Evolutionary conservation across 192 early-diverging fungal species (phyloP).

Genomic region (Mortierella claussenii): DNA sequence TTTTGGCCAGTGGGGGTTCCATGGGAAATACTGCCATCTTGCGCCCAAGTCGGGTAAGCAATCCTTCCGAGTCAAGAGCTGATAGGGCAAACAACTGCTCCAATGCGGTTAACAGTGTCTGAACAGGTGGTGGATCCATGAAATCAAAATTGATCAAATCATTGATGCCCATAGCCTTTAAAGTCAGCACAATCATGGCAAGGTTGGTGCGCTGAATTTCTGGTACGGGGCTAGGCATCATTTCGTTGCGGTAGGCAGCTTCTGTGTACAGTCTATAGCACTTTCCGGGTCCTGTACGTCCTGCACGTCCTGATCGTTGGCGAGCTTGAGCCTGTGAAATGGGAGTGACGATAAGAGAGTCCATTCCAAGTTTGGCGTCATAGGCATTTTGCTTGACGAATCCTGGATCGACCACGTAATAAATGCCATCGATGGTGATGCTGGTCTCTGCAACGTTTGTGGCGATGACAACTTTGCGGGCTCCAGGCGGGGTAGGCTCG

Average conservation of each 20-base stretch:
- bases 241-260: conserved; percentile 92
- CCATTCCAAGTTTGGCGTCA: conserved; percentile 98
- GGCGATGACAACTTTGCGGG: conserved; percentile 93
- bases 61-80: conserved; percentile 90
- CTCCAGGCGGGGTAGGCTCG: conserved; percentile 83
- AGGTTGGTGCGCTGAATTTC: conserved; percentile 98
- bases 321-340: conserved; percentile 94
- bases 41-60: conserved; percentile 90
- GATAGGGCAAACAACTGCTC: conserved; percentile 96
- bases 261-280: conserved; percentile 96
- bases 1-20: conserved; percentile 94
- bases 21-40: conserved; percentile 97
- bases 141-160: conserved; percentile 96
- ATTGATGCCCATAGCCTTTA: conserved; percentile 96
- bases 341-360: conserved; percentile 89
- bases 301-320: conserved; percentile 97
- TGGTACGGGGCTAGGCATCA: conserved; percentile 94
- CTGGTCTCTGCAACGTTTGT: conserved; percentile 99
- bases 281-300: conserved; percentile 95
- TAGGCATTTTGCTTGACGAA: conserved; percentile 97
- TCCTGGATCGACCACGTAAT: conserved; percentile 96
- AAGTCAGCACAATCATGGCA: conserved; percentile 87
- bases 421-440: conserved; percentile 97
- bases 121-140: conserved; percentile 96
- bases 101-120: conserved; percentile 90